phyloP scores from a whole-genome alignment of 257 asterid genomes.

The Misopates orontium region DNA sequence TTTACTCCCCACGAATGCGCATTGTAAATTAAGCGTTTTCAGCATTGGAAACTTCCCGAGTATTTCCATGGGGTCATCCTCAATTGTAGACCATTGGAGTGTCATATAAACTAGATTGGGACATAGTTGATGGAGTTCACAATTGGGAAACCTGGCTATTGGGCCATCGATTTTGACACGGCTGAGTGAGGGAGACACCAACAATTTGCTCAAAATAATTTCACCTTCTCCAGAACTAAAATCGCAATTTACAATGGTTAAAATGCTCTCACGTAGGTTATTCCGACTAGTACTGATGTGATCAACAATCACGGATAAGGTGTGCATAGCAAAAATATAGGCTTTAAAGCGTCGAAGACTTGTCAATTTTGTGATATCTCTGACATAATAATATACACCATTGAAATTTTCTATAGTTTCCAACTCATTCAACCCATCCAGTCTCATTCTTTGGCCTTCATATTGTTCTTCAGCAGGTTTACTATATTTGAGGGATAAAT shows the following conservation, averaged over 20 bases:
- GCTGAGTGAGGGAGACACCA: neutral
- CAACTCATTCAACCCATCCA: conserved; percentile 17
- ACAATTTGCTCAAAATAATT: neutral
- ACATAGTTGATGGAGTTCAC: neutral
- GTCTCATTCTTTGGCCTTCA: neutral
- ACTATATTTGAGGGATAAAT: neutral
- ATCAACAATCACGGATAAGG: too few relatives aligned
- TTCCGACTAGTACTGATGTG: too few relatives aligned
- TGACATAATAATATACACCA: neutral
- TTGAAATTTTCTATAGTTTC: conserved; percentile 8
- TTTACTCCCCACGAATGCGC: neutral
- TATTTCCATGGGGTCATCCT: conserved; percentile 17
- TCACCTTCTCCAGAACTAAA: conserved; percentile 5
- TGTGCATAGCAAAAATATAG: too few relatives aligned
- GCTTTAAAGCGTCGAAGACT: neutral
- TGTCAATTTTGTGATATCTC: neutral
- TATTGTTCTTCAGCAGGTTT: too few relatives aligned
- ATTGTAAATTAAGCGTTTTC: neutral
- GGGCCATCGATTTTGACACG: neutral
- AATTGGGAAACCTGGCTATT: conserved; percentile 9
- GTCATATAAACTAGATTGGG: neutral
- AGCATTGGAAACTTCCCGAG: conserved; percentile 10
- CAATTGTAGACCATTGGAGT: neutral
- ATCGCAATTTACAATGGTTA: neutral
- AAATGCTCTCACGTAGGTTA: neutral